Percentiles rank a stretch among this genome's conserved stretches.
These are phyloP conservation scores for Mortierella sp. DNA, from an alignment of 371 early-diverging fungal species.

Conservation along the genomic window DNA sequence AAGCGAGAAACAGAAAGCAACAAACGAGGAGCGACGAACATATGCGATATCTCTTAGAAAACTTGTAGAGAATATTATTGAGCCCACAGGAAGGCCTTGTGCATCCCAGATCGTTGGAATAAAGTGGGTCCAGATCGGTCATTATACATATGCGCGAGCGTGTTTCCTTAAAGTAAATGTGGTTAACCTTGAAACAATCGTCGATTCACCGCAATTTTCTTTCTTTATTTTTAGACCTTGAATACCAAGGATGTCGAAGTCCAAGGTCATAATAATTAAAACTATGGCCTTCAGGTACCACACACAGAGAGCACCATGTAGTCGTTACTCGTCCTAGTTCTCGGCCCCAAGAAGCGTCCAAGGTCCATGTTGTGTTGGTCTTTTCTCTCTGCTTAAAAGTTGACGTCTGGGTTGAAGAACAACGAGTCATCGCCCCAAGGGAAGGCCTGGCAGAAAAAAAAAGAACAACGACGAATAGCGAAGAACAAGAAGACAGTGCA, in stretches of 20 bases:
- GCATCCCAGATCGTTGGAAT: too few species aligned
- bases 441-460: conserved; percentile 31
- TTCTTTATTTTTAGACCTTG: background rate
- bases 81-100: too few species aligned
- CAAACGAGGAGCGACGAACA: too few species aligned
- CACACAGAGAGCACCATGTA: background rate
- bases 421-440: conserved; percentile 57
- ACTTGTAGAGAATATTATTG: too few species aligned
- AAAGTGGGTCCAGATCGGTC: too few species aligned
- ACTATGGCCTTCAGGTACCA: too few species aligned
- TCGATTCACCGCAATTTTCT: background rate
- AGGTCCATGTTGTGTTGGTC: background rate
- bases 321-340: background rate
- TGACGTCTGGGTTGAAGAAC: conserved; percentile 57
- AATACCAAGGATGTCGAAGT: background rate
- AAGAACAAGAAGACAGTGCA: background rate
- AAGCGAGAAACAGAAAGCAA: too few species aligned
- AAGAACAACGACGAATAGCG: background rate
- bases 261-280: too few species aligned
- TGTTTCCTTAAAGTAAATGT: background rate
- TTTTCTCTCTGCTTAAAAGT: conserved; percentile 14
- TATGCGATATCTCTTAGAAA: too few species aligned
- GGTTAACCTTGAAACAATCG: background rate
- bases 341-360: background rate
- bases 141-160: background rate